Conservation (phyloP, 805 yeast genomes). For the Saturnispora silvae region DNA sequence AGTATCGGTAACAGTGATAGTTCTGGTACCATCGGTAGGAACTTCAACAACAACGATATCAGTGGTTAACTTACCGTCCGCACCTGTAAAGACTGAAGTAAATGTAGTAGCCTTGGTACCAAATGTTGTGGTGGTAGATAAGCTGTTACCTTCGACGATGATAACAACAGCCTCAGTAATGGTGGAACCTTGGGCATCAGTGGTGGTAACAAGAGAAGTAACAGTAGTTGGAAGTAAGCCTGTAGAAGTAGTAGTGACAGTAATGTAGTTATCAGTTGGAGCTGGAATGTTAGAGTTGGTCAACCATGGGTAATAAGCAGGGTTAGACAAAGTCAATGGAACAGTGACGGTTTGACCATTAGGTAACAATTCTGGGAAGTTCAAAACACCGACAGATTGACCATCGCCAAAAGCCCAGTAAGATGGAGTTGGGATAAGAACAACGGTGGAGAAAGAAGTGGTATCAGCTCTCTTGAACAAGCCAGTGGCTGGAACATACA, state of each 20-base stretch:
- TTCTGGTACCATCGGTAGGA: too few relatives aligned
- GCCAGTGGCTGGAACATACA: not conserved
- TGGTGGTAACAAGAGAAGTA: not conserved
- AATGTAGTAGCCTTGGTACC: not conserved
- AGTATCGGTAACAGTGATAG: too few relatives aligned
- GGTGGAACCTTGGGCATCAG: not conserved
- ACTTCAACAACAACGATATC: too few relatives aligned
- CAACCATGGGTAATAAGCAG: not conserved
- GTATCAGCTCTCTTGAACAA: constrained; percentile 2
- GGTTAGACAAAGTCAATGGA: not conserved
- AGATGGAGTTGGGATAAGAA: constrained; percentile 6
- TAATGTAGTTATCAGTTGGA: not conserved
- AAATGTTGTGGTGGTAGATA: not conserved
- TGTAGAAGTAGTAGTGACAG: not conserved
- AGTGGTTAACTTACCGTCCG: too few relatives aligned
- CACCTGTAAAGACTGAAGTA: too few relatives aligned
- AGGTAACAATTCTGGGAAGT: not conserved
- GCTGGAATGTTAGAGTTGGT: not conserved
- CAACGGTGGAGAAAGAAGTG: not conserved
- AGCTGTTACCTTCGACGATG: not conserved
- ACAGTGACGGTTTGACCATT: not conserved
- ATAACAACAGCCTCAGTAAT: not conserved
- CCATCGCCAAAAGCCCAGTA: not conserved
- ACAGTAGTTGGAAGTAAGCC: not conserved
- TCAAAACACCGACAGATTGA: not conserved